Evolutionary conservation across 2,329 filamentous ascomycete species (phyloP), one percentile per base, ranked within the genome.

Genomic region (Periglandula ipomoeae): DNA sequence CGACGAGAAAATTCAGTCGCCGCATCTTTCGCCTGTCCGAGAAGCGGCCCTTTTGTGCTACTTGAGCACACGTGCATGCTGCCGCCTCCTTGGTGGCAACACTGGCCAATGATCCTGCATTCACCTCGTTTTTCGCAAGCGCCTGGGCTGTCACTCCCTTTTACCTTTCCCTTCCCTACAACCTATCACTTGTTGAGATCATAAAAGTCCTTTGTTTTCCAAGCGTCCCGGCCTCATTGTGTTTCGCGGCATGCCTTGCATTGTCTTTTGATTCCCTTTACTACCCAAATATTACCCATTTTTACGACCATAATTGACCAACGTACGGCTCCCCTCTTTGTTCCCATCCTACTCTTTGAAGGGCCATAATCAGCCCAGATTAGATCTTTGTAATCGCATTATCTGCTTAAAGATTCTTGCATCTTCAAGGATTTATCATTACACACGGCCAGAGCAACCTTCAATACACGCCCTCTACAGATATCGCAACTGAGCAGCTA

Each of bases 401-500:
- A 11, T 13, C 30, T 32, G 30, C 30, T 11, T 32, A 32, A 4
- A 32, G 30, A 5, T 32, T 15, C 15, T 10, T 32, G 30, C 15
- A 13, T 32, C 30, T 32, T 32, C 7, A 10, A 4, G 30, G n/a
- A n/a, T n/a, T n/a, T n/a, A n/a, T n/a, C n/a, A n/a, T n/a, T n/a
- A n/a, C n/a, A n/a, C n/a, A n/a, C n/a, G n/a, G n/a, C n/a, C n/a
- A n/a, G n/a, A n/a, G n/a, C n/a, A n/a, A n/a, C n/a, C n/a, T n/a
- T n/a, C n/a, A n/a, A 32, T 32, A 32, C 30, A 9, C 15, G 44
- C 44, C 24, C 19, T 30, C n/a, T 10, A 30, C 23, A 39, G 9
- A 30, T 17, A 19, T 23, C 15, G 11, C 44, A 30, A 44, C 34
- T 42, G 46, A 23, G 22, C n/a, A 23, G 58, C 50, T 52, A 77